Evolutionary conservation across 306 rosid genomes (phyloP), one percentile per base, ranked within the genome.

Genomic region (Gastrolobium bilobum): DNA sequence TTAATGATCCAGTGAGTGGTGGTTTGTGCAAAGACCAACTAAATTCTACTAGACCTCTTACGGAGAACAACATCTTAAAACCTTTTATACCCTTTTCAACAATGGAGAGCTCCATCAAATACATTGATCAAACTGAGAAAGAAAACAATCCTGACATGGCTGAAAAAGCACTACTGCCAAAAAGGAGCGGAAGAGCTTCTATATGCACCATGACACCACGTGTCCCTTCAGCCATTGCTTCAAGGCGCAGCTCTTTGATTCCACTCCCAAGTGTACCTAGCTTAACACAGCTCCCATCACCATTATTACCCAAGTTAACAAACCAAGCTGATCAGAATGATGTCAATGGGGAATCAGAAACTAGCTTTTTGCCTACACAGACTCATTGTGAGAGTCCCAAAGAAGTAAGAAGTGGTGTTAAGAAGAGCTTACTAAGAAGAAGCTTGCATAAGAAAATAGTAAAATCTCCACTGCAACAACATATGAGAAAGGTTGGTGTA

Each of bases 201-300:
- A 81, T 92, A 6, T 92, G 95, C 81, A 79, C 91, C 15, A 72
- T 90, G 88, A 73, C 89, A 13, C 82, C 87, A 6, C 90, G 88
- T 2, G 38, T 82, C 62, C 94, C 93, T 43, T 78, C 82, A 7
- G 85, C 76, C 30, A 37, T 71, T 3, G 91, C 87, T 58, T 88
- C 94, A n/a, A 88, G 99, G 87, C 88, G 98, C 53, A 89, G 83
- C 87, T 96, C 99, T 63, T 83, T 96, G 54, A 91, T 91, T 65
- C 99, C 99, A 13, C 87, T 92, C 76, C 99, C 91, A 54, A 86
- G 76, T 75, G 43, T 79, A 44, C 84, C 91, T 31, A 81, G 76
- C 86, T 78, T 85, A 33, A 43, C 86, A 40, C 92, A 89, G 37
- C 77, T 85, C 61, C 86, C 84, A 38, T 64, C 90, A 51, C 85